Conservation (phyloP, 139 green algal genomes). For the Tetratostichococcus sp. region DNA sequence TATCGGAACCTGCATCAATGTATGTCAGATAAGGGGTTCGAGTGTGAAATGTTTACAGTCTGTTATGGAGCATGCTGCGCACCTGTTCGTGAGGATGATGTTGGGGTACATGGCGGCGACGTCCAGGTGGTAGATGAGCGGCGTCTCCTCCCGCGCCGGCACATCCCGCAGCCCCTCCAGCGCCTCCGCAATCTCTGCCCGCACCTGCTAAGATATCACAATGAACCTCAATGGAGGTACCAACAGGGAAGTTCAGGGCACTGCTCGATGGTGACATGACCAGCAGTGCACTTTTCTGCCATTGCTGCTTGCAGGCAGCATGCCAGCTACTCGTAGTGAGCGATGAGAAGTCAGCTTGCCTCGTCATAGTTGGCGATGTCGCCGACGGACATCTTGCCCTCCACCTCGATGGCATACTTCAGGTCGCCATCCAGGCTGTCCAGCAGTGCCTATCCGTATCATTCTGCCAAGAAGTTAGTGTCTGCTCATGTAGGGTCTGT, state of each 20-base stretch:
- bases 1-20: no score
- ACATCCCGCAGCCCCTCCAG: conserved; percentile 75
- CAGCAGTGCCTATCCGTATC: conserved; percentile 60
- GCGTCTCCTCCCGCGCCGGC: conserved; percentile 77
- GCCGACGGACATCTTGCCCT: conserved; percentile 33
- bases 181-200: conserved; percentile 44
- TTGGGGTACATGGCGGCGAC: conserved; percentile 99
- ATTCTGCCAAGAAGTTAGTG: no score
- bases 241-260: neutral
- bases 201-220: conserved; percentile 15
- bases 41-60: no score
- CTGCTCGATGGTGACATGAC: no score
- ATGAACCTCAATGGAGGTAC: neutral
- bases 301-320: no score
- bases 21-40: no score
- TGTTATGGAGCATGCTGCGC: no score
- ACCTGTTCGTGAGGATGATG: conserved; percentile 97
- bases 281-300: no score
- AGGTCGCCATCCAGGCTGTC: conserved; percentile 91
- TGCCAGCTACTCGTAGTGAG: no score
- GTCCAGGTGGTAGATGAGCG: conserved; percentile 97
- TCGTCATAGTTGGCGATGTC: conserved; percentile 75
- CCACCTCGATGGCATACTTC: conserved; percentile 71
- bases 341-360: no score
- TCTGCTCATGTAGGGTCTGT: no score